These are phyloP conservation scores for Populus pruinosa DNA, from an alignment of 345 rosid species.

Conservation along the genomic window DNA sequence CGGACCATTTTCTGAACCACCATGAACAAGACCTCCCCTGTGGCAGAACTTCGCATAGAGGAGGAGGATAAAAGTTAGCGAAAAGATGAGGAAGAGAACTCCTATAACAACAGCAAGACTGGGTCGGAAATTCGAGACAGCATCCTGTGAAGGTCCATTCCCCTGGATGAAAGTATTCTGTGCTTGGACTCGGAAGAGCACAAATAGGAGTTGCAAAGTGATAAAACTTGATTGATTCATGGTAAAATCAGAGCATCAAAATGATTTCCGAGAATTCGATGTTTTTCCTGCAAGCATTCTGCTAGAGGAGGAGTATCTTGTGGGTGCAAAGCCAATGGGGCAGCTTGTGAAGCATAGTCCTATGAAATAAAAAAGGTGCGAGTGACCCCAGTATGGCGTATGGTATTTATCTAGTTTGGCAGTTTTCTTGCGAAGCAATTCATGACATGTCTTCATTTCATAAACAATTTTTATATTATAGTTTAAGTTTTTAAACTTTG, in stretches of 20 bases:
- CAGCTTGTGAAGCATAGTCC: slow-evolving; percentile 6
- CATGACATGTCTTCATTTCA: slow-evolving; percentile 4
- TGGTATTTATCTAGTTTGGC: slow-evolving; percentile 13
- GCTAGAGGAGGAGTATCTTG: background rate
- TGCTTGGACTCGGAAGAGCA: slow-evolving; percentile 17
- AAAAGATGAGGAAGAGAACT: slow-evolving; percentile 64
- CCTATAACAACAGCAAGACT: slow-evolving; percentile 80
- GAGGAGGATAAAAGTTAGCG: slow-evolving; percentile 56
- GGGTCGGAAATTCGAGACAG: slow-evolving; percentile 57
- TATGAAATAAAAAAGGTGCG: background rate
- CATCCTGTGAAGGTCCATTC: slow-evolving; percentile 22
- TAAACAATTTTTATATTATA: background rate
- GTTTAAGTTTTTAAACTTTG: background rate
- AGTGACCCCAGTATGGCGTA: slow-evolving; percentile 1
- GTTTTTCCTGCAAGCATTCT: slow-evolving; percentile 10
- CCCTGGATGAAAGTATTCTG: slow-evolving; percentile 16
- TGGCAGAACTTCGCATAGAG: slow-evolving; percentile 70
- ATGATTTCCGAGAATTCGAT: background rate
- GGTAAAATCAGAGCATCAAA: slow-evolving; percentile 1
- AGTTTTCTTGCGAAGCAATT: slow-evolving; percentile 18
- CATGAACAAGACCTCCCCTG: slow-evolving; percentile 18
- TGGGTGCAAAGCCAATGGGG: background rate
- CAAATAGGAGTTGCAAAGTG: background rate
- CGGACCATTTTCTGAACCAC: slow-evolving; percentile 16
- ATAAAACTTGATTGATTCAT: slow-evolving; percentile 29